These are phyloP conservation scores for Clarireedia homoeocarpa DNA, from an alignment of 2,329 filamentous ascomycete genomes.

Conservation along the genomic window DNA sequence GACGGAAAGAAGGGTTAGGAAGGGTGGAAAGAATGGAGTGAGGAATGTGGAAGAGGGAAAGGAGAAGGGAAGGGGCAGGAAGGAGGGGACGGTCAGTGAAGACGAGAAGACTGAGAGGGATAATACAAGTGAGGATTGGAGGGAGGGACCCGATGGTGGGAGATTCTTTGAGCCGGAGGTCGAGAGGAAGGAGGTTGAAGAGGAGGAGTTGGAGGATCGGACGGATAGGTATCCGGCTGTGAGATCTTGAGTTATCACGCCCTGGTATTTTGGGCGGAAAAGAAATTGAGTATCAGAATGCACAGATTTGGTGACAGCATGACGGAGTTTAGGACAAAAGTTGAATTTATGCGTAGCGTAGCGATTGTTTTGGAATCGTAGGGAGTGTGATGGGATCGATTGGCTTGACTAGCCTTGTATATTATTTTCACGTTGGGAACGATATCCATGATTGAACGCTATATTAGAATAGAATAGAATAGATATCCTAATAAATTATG, in stretches of 20 bases:
- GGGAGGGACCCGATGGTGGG: background rate
- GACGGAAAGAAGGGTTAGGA: slow-evolving; percentile 5
- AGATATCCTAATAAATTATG: no score
- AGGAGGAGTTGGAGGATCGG: background rate
- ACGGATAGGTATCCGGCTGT: background rate
- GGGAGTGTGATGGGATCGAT: no score
- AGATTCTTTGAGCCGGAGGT: background rate
- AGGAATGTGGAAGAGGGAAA: background rate
- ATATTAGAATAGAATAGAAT: no score
- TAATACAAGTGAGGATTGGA: background rate
- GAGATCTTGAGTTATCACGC: background rate
- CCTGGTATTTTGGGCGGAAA: no score
- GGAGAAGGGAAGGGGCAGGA: background rate
- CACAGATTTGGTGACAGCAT: no score
- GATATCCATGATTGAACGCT: no score
- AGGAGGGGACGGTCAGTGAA: background rate
- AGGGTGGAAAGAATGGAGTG: background rate
- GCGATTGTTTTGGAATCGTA: no score
- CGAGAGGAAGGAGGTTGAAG: background rate
- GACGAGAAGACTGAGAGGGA: background rate
- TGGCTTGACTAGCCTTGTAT: no score
- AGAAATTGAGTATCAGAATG: no score
- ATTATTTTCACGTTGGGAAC: no score
- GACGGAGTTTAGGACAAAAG: no score
- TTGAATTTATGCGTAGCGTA: no score